Conservation (phyloP, 768 basidiomycete genomes). For the Gymnopilus dilepis region DNA sequence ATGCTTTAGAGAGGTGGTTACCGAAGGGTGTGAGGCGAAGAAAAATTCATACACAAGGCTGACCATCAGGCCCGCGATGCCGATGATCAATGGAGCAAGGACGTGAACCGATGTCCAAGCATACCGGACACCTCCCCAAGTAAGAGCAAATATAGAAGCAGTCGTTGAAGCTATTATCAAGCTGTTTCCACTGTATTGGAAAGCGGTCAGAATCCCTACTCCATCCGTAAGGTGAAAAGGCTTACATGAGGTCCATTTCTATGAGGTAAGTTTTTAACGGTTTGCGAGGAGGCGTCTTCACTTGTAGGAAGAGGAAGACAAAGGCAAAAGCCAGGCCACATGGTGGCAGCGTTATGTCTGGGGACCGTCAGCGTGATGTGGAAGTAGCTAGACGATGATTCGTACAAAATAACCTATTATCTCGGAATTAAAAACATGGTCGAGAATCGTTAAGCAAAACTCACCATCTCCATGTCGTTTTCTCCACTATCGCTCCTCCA, state of each 20-base stretch:
- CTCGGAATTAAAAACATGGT: no score
- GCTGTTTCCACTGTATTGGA: slow-evolving; percentile 45
- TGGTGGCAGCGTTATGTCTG: slow-evolving; percentile 49
- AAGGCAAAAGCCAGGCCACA: slow-evolving; percentile 32
- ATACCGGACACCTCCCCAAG: slow-evolving; percentile 51
- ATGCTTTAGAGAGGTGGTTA: slow-evolving; percentile 10
- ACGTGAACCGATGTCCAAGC: slow-evolving; percentile 47
- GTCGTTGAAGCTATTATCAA: slow-evolving; percentile 43
- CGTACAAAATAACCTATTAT: slow-evolving; percentile 49
- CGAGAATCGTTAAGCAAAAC: no score
- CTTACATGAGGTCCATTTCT: slow-evolving; percentile 51
- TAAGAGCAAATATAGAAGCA: slow-evolving; percentile 45
- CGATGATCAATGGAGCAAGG: slow-evolving; percentile 49
- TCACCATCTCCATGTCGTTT: slow-evolving; percentile 44
- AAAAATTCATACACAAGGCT: slow-evolving; percentile 46
- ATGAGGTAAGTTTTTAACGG: slow-evolving; percentile 40
- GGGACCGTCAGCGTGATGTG: background rate
- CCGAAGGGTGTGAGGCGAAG: slow-evolving; percentile 17
- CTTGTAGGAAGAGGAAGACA: slow-evolving; percentile 32
- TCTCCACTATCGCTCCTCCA: slow-evolving; percentile 38
- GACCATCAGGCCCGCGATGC: slow-evolving; percentile 38
- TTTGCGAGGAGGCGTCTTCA: slow-evolving; percentile 40
- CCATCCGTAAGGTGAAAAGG: background rate
- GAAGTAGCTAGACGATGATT: background rate
- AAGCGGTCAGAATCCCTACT: no score